Evolutionary conservation across 2,329 filamentous ascomycete genomes (phyloP).

Genomic region (Fusarium penzigii): DNA sequence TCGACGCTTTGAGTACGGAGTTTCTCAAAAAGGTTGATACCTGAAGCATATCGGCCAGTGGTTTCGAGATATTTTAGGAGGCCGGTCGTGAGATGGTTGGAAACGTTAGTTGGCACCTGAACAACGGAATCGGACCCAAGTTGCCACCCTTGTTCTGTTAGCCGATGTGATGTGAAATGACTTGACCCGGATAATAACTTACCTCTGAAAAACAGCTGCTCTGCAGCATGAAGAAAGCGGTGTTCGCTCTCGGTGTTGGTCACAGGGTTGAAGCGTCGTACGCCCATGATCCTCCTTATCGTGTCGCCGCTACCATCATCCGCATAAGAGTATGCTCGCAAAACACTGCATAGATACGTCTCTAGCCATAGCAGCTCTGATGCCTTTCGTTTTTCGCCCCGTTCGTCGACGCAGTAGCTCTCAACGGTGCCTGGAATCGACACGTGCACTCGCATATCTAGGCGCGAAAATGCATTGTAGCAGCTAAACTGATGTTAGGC

Average conservation of each 20-base stretch:
- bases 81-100: conserved; percentile 92
- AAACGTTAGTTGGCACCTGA: conserved; percentile 94
- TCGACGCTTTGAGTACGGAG: conserved; percentile 87
- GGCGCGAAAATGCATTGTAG: conserved; percentile 97
- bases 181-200: conserved; percentile 19
- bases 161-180: not conserved
- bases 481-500: conserved; percentile 52
- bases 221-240: conserved; percentile 89
- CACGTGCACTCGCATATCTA: conserved; percentile 98
- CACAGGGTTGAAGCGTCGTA: conserved; percentile 94
- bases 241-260: conserved; percentile 98
- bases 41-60: conserved; percentile 89
- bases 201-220: conserved; percentile 94
- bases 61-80: conserved; percentile 94
- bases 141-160: conserved; percentile 71
- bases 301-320: conserved; percentile 93
- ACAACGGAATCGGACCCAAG: conserved; percentile 95
- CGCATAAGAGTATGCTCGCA: conserved; percentile 94
- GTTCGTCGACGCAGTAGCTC: conserved; percentile 96
- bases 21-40: conserved; percentile 97
- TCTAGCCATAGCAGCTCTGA: conserved; percentile 96
- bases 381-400: conserved; percentile 89
- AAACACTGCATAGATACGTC: conserved; percentile 92
- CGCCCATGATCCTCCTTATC: conserved; percentile 96
- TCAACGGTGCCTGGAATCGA: conserved; percentile 96